Evolutionary conservation across 108 stramenopile species (phyloP).

Genomic region (Stephanodiscus minutulus): DNA sequence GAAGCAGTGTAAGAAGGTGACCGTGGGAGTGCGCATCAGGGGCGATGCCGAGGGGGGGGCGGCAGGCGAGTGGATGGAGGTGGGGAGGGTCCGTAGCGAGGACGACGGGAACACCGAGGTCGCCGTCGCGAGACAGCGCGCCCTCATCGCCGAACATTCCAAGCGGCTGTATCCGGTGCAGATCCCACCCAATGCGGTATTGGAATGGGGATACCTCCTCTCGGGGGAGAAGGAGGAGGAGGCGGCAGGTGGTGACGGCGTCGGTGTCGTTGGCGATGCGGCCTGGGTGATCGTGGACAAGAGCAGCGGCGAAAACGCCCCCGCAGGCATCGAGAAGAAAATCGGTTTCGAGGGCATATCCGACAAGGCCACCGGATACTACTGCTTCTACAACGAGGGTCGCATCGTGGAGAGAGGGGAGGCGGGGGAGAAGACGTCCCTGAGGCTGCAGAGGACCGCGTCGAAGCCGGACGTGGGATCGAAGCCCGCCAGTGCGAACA

Average conservation of each 20-base stretch:
- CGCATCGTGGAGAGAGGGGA: conserved; percentile 52
- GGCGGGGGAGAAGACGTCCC: conserved; percentile 1
- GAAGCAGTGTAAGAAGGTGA: conserved; percentile 53
- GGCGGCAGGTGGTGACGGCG: too few species aligned
- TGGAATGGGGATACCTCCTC: conserved; percentile 66
- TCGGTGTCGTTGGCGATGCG: too few species aligned
- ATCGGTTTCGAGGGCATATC: conserved; percentile 84
- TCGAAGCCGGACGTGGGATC: not conserved
- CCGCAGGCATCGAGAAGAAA: conserved; percentile 67
- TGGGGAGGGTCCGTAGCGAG: conserved; percentile 67
- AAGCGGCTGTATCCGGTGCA: conserved; percentile 70
- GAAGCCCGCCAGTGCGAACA: not conserved
- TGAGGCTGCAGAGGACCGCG: not conserved
- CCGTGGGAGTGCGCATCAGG: conserved; percentile 59
- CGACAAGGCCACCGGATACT: conserved; percentile 70
- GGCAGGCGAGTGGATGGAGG: conserved; percentile 59
- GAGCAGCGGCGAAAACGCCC: conserved; percentile 38
- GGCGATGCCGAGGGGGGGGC: conserved; percentile 14
- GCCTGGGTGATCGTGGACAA: conserved; percentile 72
- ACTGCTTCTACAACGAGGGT: conserved; percentile 69
- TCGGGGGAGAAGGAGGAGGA: too few species aligned
- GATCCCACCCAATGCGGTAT: conserved; percentile 59
- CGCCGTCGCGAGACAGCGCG: conserved; percentile 71
- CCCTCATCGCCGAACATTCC: conserved; percentile 79
- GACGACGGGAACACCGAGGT: conserved; percentile 48